phyloP scores from a whole-genome alignment of 106 monocot species.

The Cymbidium sinense region DNA sequence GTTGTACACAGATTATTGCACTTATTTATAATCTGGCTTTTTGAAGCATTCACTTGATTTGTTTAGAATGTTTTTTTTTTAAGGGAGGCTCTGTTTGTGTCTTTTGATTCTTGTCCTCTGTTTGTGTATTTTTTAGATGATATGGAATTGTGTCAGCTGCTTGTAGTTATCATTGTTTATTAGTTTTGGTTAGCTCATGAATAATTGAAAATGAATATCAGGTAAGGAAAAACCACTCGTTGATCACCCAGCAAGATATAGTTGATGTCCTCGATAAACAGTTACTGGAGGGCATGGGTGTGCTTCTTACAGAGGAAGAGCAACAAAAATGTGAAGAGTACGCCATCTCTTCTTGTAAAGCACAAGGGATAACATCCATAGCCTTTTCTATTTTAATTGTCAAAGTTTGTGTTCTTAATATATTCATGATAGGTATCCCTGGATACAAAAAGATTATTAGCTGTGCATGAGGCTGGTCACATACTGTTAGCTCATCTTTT shows the following conservation, averaged over 20 bases:
- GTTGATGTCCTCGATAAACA: constrained; percentile 84
- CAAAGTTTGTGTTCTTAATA: neutral
- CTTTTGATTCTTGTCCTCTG: neutral
- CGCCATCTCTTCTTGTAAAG: constrained; percentile 7
- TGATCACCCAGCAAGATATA: constrained; percentile 70
- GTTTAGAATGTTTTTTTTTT: neutral
- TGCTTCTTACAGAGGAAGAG: constrained; percentile 86
- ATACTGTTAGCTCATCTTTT: constrained; percentile 77
- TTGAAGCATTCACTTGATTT: neutral
- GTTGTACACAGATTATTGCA: neutral
- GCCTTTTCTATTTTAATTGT: neutral
- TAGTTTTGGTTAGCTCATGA: neutral
- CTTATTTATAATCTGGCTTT: neutral
- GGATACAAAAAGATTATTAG: constrained; percentile 64
- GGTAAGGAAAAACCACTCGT: constrained; percentile 76
- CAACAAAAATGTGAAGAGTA: constrained; percentile 80
- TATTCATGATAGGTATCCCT: constrained; percentile 47
- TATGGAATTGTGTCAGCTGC: neutral
- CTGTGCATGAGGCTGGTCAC: constrained; percentile 93
- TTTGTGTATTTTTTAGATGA: neutral
- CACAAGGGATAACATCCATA: neutral
- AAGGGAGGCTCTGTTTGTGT: neutral
- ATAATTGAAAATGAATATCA: constrained; percentile 13
- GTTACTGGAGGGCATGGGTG: constrained; percentile 89
- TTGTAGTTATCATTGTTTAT: neutral